phyloP scores from a whole-genome alignment of 2,329 filamentous ascomycete genomes.

The Keithomyces neogunnii region DNA sequence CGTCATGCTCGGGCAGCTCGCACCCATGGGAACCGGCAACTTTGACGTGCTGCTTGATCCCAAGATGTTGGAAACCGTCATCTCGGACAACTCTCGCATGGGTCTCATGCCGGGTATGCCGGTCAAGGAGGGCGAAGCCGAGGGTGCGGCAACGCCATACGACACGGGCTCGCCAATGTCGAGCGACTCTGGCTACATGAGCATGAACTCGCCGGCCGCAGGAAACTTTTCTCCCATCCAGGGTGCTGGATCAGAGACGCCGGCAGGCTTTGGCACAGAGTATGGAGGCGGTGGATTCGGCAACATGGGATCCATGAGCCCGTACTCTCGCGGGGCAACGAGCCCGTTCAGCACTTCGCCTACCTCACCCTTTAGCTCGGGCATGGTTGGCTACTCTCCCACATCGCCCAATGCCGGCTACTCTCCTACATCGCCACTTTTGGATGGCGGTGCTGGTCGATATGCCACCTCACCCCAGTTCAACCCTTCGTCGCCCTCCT shows the following conservation, averaged over 20 bases:
- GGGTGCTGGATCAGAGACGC: constrained; percentile 61
- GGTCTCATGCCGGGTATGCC: constrained; percentile 74
- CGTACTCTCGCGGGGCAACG: constrained; percentile 54
- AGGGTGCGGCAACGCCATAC: constrained; percentile 89
- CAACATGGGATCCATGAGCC: constrained; percentile 47
- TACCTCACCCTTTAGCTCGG: constrained; percentile 51
- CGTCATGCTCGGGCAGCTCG: constrained; percentile 94
- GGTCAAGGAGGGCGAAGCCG: constrained; percentile 63
- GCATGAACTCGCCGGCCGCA: constrained; percentile 53
- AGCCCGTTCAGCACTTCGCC: constrained; percentile 71
- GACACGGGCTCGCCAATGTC: constrained; percentile 76
- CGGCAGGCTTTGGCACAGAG: constrained; percentile 56
- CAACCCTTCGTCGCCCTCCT: constrained; percentile 54
- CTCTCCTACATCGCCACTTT: constrained; percentile 67
- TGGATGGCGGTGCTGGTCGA: constrained; percentile 42
- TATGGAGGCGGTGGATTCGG: constrained; percentile 46
- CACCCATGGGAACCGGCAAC: constrained; percentile 93
- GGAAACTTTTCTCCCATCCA: constrained; percentile 73
- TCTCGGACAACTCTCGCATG: constrained; percentile 83
- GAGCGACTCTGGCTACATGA: constrained; percentile 55
- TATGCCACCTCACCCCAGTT: constrained; percentile 54
- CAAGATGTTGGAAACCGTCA: constrained; percentile 90
- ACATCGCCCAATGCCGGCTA: constrained; percentile 66
- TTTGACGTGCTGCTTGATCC: constrained; percentile 91
- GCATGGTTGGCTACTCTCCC: constrained; percentile 60